A percentile compares a stretch with the other conserved stretches of the same genome.
phyloP scores from a whole-genome alignment of 257 asterid genomes.

The Solanum habrochaites region DNA sequence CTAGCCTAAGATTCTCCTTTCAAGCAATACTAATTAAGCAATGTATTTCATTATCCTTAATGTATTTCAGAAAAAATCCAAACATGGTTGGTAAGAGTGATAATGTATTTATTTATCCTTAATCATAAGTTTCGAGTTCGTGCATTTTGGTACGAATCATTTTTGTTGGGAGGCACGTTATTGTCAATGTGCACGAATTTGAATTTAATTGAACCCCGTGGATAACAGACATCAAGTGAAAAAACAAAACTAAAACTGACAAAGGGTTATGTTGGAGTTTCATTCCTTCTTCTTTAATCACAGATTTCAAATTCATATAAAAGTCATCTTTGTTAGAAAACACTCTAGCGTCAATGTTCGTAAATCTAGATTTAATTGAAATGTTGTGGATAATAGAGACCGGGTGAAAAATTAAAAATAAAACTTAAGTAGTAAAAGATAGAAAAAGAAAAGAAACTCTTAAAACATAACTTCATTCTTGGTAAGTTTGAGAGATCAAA shows the following conservation, averaged over 20 bases:
- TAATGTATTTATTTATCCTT: background rate
- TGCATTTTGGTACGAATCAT: background rate
- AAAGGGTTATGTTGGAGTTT: background rate
- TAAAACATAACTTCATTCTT: background rate
- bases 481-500: background rate
- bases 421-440: background rate
- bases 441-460: background rate
- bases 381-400: background rate
- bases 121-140: background rate
- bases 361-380: background rate
- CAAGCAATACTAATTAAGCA: background rate
- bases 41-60: background rate
- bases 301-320: background rate
- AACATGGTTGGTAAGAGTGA: background rate
- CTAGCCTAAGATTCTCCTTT: background rate
- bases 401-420: background rate
- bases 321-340: background rate
- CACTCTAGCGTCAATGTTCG: background rate
- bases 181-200: background rate
- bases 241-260: background rate
- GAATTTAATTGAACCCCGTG: background rate
- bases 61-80: background rate
- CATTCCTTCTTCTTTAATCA: background rate
- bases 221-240: background rate
- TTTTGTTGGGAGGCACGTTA: background rate